phyloP scores from a whole-genome alignment of 23 red algal genomes.

The Cyanidium caldarium region DNA sequence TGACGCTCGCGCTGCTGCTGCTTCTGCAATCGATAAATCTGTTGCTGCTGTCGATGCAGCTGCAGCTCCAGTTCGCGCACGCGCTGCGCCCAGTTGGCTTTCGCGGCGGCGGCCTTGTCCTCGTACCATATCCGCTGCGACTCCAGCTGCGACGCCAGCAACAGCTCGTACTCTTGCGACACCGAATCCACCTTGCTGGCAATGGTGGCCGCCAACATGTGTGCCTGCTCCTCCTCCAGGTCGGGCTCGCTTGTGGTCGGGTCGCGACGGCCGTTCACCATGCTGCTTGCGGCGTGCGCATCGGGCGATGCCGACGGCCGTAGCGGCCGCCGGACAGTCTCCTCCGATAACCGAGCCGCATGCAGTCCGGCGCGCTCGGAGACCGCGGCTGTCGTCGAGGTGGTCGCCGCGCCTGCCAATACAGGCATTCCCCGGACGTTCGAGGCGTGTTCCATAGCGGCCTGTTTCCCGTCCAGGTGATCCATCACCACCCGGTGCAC shows the following conservation, averaged over 20 bases:
- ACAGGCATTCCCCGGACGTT: too few species aligned
- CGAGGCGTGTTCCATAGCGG: background rate
- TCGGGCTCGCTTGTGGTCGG: background rate
- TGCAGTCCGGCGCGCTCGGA: too few species aligned
- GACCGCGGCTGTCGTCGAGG: too few species aligned
- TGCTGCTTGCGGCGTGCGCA: background rate
- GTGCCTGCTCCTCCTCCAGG: background rate
- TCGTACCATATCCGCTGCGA: constrained; percentile 17
- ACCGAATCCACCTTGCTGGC: constrained; percentile 12
- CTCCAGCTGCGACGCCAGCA: constrained; percentile 16
- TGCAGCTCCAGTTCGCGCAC: background rate
- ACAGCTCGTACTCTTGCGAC: constrained; percentile 11
- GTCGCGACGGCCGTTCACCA: background rate
- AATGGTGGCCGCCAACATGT: background rate
- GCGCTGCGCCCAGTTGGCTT: background rate
- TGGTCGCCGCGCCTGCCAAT: too few species aligned
- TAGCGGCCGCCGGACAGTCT: too few species aligned
- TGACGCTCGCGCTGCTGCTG: too few species aligned
- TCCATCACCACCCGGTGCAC: constrained; percentile 10
- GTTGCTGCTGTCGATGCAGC: background rate
- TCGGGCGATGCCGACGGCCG: too few species aligned
- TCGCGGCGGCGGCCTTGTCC: background rate
- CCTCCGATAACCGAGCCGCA: too few species aligned
- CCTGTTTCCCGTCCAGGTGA: background rate
- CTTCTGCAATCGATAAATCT: too few species aligned